These are phyloP conservation scores for Chrysoporthe austroafricana DNA, from an alignment of 2,329 filamentous ascomycete species.

Conservation along the genomic window DNA sequence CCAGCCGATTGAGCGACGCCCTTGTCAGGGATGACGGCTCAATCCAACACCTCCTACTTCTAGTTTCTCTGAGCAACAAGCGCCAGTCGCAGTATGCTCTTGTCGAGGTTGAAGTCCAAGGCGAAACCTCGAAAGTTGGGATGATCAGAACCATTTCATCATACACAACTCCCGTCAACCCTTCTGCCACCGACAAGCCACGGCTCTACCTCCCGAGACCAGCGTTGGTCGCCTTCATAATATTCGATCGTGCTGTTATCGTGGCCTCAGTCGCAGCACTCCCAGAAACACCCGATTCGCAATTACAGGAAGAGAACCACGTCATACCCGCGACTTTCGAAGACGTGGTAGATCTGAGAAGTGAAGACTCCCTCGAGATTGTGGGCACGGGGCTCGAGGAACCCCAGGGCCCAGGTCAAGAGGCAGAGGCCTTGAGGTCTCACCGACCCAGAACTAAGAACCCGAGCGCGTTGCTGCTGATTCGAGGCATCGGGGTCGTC, in stretches of 20 bases:
- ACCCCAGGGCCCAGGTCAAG: constrained; percentile 42
- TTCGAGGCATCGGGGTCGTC: constrained; percentile 65
- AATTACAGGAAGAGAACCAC: constrained; percentile 71
- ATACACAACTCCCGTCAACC: constrained; percentile 59
- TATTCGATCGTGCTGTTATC: constrained; percentile 79
- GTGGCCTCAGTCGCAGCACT: constrained; percentile 72
- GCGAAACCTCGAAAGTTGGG: constrained; percentile 58
- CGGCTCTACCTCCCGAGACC: constrained; percentile 78
- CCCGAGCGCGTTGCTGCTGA: constrained; percentile 63
- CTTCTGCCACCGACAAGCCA: constrained; percentile 52
- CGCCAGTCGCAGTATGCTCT: constrained; percentile 69
- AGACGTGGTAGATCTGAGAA: constrained; percentile 81
- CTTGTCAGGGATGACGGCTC: constrained; percentile 54
- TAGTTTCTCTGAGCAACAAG: constrained; percentile 60
- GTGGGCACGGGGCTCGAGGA: constrained; percentile 68
- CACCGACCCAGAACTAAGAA: constrained; percentile 62
- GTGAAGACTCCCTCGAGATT: constrained; percentile 65
- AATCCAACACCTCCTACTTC: constrained; percentile 62
- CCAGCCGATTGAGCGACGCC: constrained; percentile 56
- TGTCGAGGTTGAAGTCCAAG: constrained; percentile 69
- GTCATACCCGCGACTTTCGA: constrained; percentile 73
- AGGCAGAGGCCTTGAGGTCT: constrained; percentile 52
- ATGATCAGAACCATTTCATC: constrained; percentile 71
- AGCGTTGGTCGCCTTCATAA: constrained; percentile 77
- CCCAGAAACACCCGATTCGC: constrained; percentile 74